These are phyloP conservation scores for Rhizopogon rudus DNA, from an alignment of 768 basidiomycete genomes.

Conservation along the genomic window DNA sequence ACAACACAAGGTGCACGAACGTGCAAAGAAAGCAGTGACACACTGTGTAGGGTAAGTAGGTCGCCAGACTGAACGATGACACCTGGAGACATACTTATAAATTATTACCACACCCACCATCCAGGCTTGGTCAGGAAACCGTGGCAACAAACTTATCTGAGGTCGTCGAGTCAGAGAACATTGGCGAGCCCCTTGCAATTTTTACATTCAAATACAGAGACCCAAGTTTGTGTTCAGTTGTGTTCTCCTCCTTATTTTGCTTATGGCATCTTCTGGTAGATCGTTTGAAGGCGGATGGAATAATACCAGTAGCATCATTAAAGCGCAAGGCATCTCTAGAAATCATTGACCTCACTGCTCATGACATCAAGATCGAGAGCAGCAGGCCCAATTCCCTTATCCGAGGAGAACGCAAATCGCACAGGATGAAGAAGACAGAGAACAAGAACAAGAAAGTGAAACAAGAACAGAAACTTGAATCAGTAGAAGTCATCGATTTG, in stretches of 20 bases:
- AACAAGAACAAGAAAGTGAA: conserved; percentile 15
- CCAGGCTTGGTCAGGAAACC: conserved; percentile 20
- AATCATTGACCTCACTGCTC: conserved; percentile 19
- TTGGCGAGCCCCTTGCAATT: conserved; percentile 15
- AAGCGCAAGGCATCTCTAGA: conserved; percentile 3
- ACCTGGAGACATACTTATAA: not conserved
- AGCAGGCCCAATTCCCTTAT: conserved; percentile 7
- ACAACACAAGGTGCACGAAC: conserved; percentile 22
- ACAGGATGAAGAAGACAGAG: not conserved
- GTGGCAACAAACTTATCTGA: not conserved
- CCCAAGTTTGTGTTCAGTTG: conserved; percentile 11
- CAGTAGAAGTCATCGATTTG: conserved; percentile 24
- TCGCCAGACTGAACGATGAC: not conserved
- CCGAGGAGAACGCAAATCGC: not conserved
- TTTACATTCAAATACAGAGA: conserved; percentile 29
- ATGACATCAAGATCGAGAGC: conserved; percentile 9
- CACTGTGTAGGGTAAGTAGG: conserved; percentile 23
- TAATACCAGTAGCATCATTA: conserved; percentile 11
- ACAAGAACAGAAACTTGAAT: too few relatives aligned
- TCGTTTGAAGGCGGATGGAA: conserved; percentile 22
- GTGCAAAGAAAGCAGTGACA: conserved; percentile 25
- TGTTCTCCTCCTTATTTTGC: not conserved
- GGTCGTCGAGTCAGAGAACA: not conserved
- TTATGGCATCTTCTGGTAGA: conserved; percentile 5
- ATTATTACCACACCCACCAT: too few relatives aligned